phyloP scores from a whole-genome alignment of 805 yeast genomes.

The Naumovozyma dairenensis region DNA sequence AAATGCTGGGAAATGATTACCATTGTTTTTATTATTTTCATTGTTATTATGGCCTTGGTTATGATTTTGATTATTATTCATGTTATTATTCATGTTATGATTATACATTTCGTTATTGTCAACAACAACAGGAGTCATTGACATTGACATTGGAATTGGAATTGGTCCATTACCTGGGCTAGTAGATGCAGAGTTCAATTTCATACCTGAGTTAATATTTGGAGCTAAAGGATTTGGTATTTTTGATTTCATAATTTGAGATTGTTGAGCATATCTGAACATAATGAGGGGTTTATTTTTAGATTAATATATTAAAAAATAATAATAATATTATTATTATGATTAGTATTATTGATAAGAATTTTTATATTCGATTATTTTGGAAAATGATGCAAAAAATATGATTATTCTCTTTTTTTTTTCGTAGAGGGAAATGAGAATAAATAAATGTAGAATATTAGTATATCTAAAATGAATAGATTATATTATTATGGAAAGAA shows the following conservation, averaged over 20 bases:
- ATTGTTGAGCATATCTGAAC: slow-evolving; percentile 29
- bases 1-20: no score
- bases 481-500: no score
- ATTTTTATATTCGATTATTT: no score
- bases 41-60: slow-evolving; percentile 7
- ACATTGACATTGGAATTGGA: slow-evolving; percentile 2
- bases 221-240: slow-evolving; percentile 31
- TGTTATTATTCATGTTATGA: slow-evolving; percentile 3
- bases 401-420: no score
- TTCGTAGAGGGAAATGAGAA: no score
- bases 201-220: slow-evolving; percentile 29
- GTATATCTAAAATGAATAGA: no score
- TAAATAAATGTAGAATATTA: no score
- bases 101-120: background rate
- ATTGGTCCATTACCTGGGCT: slow-evolving; percentile 16
- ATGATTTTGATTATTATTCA: slow-evolving; percentile 8
- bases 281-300: no score
- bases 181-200: slow-evolving; percentile 21
- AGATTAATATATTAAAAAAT: no score
- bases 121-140: background rate
- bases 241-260: slow-evolving; percentile 30
- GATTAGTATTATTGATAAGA: no score
- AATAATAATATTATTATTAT: no score
- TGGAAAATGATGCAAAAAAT: no score
- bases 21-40: slow-evolving; percentile 1